Evolutionary conservation across 2,329 filamentous ascomycete genomes (phyloP), one percentile per base, ranked within the genome.

Genomic region (Fusarium begoniae): DNA sequence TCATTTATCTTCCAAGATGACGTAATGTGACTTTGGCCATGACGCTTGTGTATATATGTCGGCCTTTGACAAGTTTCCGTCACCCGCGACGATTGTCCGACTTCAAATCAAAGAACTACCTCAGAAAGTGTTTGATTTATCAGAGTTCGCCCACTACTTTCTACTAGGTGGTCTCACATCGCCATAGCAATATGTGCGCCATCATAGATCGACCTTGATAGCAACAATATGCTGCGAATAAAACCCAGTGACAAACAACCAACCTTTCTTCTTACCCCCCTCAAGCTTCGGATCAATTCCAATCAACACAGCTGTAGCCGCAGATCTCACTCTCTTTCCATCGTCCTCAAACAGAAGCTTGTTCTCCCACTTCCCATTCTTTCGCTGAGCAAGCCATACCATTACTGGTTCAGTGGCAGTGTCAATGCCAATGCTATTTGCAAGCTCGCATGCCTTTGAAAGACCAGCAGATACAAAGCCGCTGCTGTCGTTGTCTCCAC

Each of bases 191-290:
- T 8, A 20, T 28, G 26, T 1, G 3, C 7, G 2, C 14, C 7
- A 22, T 44, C 22, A 73, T 9, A 91, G 77, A 72, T 89, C 84
- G 38, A 91, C 84, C 78, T 87, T 86, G 26, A 88, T 83, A 17
- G 88, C 88, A 69, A 90, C 77, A 40, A 87, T 81, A 64, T 79
- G 84, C 38, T 82, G 80, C 6, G 88, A 86, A 67, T 87, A 69
- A 63, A 90, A 89, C 0, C 90, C 89, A 1, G 89, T 89, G 5
- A 87, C 85, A 78, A 89, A 91, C 22, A 91, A 76, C 88, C 88
- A 90, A 0, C 85, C 90, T 67, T 84, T 84, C 24, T 86, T 84
- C 73, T 84, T 82, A 0, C 84, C 84, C 0, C 71, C 80, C 54
- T 86, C 84, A 18, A 81, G 74, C 20, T 77, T 75, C 0, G 88